phyloP scores from a whole-genome alignment of 352 stramenopile genomes.

The Plasmopara halstedii region DNA sequence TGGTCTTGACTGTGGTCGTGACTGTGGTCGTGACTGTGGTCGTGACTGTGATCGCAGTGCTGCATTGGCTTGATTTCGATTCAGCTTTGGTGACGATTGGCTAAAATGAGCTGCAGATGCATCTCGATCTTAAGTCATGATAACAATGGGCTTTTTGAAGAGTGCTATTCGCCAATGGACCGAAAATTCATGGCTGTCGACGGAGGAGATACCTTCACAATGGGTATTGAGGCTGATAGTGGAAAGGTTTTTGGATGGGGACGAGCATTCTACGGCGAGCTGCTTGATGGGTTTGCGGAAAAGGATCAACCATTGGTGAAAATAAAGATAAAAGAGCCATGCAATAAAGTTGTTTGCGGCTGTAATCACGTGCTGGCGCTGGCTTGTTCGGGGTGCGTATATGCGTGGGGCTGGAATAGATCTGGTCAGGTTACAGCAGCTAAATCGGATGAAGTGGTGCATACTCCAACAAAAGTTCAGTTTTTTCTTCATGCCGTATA shows the following conservation, averaged over 20 bases:
- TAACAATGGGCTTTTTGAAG: no score
- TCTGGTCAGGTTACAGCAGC: conserved; percentile 26
- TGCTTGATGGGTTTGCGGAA: no score
- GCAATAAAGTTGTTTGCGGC: conserved; percentile 37
- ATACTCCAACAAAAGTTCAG: conserved; percentile 17
- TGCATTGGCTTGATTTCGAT: no score
- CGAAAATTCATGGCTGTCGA: no score
- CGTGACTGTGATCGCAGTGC: conserved; percentile 54
- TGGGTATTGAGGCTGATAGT: conserved; percentile 22
- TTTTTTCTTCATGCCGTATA: conserved; percentile 13
- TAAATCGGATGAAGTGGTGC: conserved; percentile 5
- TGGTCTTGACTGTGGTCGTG: no score
- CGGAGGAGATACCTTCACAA: no score
- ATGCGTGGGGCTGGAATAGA: conserved; percentile 52
- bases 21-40: conserved; percentile 47
- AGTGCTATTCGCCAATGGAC: no score
- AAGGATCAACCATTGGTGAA: neutral
- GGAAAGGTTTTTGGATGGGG: conserved; percentile 31
- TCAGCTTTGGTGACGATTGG: conserved; percentile 13
- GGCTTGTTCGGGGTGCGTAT: conserved; percentile 25
- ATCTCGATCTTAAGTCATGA: conserved; percentile 7
- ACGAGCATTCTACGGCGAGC: no score
- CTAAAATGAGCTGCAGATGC: conserved; percentile 20
- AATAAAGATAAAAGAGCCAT: conserved; percentile 23
- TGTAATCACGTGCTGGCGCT: no score